A percentile compares a stretch with the other conserved stretches of the same genome.
phyloP scores from a whole-genome alignment of 495 filamentous ascomycete species.

The Diplogelasinospora grovesii region DNA sequence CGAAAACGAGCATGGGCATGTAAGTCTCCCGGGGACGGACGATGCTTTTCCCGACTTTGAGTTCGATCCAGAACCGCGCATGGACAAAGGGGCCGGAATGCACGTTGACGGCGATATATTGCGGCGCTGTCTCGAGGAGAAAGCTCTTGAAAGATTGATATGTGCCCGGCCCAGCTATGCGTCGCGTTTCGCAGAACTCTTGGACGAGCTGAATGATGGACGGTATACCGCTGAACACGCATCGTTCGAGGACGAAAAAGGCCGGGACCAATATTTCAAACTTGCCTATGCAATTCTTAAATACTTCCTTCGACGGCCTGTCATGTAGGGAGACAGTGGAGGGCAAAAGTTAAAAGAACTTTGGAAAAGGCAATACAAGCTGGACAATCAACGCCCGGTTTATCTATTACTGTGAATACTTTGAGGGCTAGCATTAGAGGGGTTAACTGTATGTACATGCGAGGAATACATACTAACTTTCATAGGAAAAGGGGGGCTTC shows the following conservation, averaged over 20 bases:
- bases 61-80: conserved; percentile 20
- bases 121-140: conserved; percentile 42
- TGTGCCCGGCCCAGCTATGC: conserved; percentile 14
- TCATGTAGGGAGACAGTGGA: conserved; percentile 13
- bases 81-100: conserved; percentile 35
- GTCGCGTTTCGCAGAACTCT: conserved; percentile 24
- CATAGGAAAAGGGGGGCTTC: too few relatives aligned
- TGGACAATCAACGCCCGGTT: background rate
- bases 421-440: too few relatives aligned
- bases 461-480: too few relatives aligned
- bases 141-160: conserved; percentile 40
- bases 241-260: background rate
- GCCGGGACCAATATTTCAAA: conserved; percentile 21
- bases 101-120: conserved; percentile 67
- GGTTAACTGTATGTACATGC: too few relatives aligned
- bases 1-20: conserved; percentile 2
- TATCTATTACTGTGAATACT: too few relatives aligned
- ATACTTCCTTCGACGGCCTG: conserved; percentile 36
- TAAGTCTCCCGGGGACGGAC: too few relatives aligned
- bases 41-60: too few relatives aligned
- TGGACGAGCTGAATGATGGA: conserved; percentile 30
- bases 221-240: conserved; percentile 10
- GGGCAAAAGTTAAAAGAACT: too few relatives aligned
- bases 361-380: too few relatives aligned
- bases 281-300: conserved; percentile 40